These are phyloP conservation scores for Phalaenopsis equestris DNA, from an alignment of 106 monocot species.

Conservation along the genomic window DNA sequence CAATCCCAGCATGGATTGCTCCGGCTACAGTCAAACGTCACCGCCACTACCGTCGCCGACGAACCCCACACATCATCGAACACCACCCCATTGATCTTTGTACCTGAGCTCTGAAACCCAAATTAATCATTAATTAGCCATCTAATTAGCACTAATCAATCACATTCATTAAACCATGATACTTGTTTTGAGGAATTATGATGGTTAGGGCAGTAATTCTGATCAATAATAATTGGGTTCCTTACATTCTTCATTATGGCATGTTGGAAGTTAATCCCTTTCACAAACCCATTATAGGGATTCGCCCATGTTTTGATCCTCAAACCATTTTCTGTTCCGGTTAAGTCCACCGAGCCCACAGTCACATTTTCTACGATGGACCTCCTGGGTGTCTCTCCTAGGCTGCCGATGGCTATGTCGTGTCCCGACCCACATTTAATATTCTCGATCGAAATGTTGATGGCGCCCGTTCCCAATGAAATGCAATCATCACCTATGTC, in stretches of 20 bases:
- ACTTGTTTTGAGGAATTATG: slow-evolving; percentile 18
- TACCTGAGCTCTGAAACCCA: slow-evolving; percentile 1
- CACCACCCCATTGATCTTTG: slow-evolving; percentile 8
- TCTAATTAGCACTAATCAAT: background rate
- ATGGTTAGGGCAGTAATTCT: slow-evolving; percentile 22
- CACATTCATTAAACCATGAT: background rate
- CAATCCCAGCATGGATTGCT: slow-evolving; percentile 14
- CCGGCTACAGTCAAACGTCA: slow-evolving; percentile 16
- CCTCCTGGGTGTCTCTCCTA: slow-evolving; percentile 10
- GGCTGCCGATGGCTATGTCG: slow-evolving; percentile 33
- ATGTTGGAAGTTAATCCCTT: slow-evolving; percentile 14
- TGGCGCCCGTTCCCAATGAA: slow-evolving; percentile 23
- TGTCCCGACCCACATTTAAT: slow-evolving; percentile 37
- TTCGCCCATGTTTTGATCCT: slow-evolving; percentile 28
- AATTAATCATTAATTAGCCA: background rate
- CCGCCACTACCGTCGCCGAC: slow-evolving; percentile 4
- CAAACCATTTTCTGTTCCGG: slow-evolving; percentile 14
- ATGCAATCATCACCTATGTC: slow-evolving; percentile 41
- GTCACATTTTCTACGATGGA: slow-evolving; percentile 22
- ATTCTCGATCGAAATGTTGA: slow-evolving; percentile 15
- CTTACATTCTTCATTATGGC: slow-evolving; percentile 16
- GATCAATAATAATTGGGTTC: slow-evolving; percentile 19
- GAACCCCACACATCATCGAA: slow-evolving; percentile 10
- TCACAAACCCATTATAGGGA: slow-evolving; percentile 12
- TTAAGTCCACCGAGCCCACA: slow-evolving; percentile 5